Evolutionary conservation across 495 filamentous ascomycete genomes (phyloP).

Genomic region (Elasticomyces elasticus): DNA sequence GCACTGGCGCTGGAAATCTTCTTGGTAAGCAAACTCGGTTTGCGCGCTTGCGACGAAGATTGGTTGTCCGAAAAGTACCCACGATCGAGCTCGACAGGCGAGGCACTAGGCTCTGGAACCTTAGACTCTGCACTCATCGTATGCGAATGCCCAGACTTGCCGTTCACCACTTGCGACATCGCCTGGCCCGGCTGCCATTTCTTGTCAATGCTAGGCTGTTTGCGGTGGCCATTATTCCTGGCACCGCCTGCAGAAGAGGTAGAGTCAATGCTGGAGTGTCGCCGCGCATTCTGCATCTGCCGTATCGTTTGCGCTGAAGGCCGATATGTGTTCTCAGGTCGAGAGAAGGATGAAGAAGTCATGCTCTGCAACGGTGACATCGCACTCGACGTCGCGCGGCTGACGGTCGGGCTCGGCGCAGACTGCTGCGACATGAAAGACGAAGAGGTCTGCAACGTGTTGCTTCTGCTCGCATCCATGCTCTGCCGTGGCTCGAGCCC

Average conservation of each 20-base stretch:
- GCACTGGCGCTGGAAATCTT: background rate
- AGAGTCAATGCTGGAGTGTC: constrained; percentile 75
- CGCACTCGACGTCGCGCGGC: background rate
- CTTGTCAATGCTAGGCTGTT: constrained; percentile 79
- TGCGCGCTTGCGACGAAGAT: background rate
- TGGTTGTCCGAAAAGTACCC: constrained; percentile 90
- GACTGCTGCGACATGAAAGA: background rate
- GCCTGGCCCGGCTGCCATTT: constrained; percentile 71
- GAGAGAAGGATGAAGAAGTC: constrained; percentile 32
- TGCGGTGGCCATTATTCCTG: constrained; percentile 45
- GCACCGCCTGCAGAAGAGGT: constrained; percentile 26
- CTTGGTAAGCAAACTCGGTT: constrained; percentile 7
- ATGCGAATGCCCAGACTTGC: constrained; percentile 22
- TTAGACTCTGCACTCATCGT: constrained; percentile 25
- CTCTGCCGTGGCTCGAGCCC: constrained; percentile 32
- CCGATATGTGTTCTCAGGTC: constrained; percentile 45
- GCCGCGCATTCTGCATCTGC: constrained; percentile 72
- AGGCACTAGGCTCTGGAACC: background rate
- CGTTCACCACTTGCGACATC: constrained; percentile 3
- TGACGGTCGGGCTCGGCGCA: background rate
- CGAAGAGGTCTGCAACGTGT: background rate
- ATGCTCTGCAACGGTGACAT: constrained; percentile 35
- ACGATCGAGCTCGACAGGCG: constrained; percentile 57
- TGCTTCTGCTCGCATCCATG: constrained; percentile 38
- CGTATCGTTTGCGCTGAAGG: constrained; percentile 75